These are phyloP conservation scores for Penicillium sp. DNA, from an alignment of 2,329 filamentous ascomycete species.

Conservation along the genomic window DNA sequence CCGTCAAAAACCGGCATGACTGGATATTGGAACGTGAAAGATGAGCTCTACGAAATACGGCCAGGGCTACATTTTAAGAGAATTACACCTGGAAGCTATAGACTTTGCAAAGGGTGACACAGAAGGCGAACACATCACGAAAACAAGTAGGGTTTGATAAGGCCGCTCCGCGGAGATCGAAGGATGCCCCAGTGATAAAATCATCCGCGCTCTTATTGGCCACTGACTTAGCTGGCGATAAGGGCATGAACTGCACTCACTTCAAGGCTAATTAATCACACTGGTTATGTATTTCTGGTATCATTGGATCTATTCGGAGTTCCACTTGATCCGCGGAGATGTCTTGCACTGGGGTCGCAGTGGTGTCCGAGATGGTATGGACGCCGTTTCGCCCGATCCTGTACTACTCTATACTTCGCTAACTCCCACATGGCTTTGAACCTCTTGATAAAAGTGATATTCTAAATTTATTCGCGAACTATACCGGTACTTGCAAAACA, in stretches of 20 bases:
- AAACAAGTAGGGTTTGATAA: background rate
- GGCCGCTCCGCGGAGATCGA: background rate
- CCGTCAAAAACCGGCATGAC: constrained; percentile 33
- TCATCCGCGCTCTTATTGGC: background rate
- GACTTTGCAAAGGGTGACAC: background rate
- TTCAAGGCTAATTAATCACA: background rate
- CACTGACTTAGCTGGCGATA: background rate
- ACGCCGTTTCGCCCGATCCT: background rate
- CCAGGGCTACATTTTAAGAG: constrained; percentile 9
- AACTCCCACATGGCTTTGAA: background rate
- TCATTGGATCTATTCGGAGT: background rate
- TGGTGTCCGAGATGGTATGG: background rate
- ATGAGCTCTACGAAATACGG: constrained; percentile 7
- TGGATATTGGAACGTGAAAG: background rate
- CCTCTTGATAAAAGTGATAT: background rate
- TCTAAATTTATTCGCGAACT: background rate
- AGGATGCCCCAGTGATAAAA: background rate
- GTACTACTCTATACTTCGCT: background rate
- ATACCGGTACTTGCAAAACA: background rate
- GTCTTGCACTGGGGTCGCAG: background rate
- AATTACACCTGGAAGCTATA: background rate
- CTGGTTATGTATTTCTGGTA: background rate
- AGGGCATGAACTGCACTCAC: background rate
- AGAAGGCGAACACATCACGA: background rate
- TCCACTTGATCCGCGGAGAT: background rate